Evolutionary conservation across 768 basidiomycete species (phyloP), one percentile per base, ranked within the genome.

Genomic region (Gautieria morchelliformis): DNA sequence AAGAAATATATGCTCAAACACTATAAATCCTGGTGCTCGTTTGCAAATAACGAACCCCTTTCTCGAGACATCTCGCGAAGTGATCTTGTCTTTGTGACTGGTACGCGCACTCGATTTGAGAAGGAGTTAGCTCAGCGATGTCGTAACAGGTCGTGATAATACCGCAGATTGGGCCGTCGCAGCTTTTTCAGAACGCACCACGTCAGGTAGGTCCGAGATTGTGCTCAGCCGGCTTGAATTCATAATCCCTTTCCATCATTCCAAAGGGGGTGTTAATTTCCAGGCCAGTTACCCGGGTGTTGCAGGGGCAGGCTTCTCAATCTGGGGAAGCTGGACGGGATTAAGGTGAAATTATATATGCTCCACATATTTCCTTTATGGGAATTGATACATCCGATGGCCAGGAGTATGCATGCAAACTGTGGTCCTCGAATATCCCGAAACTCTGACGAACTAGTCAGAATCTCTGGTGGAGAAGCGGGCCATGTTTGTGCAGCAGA

Each of bases 121-220:
- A 6, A 33, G 12, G 8, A 35, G 24, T 49, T 33, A 10, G 5
- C 47, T 27, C 5, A n/a, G 3, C 17, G 7, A 57, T 35, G 24
- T 12, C 5, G 0, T 24, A 32, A 5, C 33, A 57, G 56, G 56
- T 7, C 27, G 56, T 3, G 56, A 57, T 40, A 57, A 57, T 24
- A 57, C 56, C 17, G 56, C 56, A 19, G 56, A 57, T 47, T 57
- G 56, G 56, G 56, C 56, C 24, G 47, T 50, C 17, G 56, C 56
- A 20, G 47, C 47, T 3, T 57, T 57, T 57, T n/a, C 35, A 15
- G 46, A 57, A 10, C 45, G 48, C 24, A 9, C 56, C 14, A 39
- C 22, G 30, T 48, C 56, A 1, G 56, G 56, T 57, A 5, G 2
- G 56, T 33, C 15, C 11, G 24, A 30, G 1, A 22, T 30, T 49